Evolutionary conservation across 2,329 filamentous ascomycete genomes (phyloP), one percentile per base, ranked within the genome.

Genomic region (Sarocladium brachiariae): DNA sequence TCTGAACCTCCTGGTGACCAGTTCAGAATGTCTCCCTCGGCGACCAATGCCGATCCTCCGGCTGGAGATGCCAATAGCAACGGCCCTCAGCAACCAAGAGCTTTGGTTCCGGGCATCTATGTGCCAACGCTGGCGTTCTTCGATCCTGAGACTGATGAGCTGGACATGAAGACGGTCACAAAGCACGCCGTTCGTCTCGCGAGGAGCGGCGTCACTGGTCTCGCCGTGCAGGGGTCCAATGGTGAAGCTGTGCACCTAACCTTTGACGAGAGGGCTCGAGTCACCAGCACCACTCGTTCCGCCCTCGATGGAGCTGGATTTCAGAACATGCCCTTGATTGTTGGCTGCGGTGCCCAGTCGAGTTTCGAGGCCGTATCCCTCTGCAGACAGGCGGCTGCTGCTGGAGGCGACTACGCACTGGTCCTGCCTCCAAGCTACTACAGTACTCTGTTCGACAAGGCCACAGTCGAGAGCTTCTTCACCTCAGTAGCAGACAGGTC

Each of bases 161-260:
- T 89, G 51, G 86, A 89, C 61, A 72, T 77, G 11, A 67, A 71
- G 31, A 78, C 81, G 34, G 82, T 83, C 10, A 21, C 52, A 46
- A 75, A 71, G 49, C 73, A 79, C 62, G 81, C 85, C 33, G 77
- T 87, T 49, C 80, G 83, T 59, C 80, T 92, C n/a, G 87, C 86
- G 43, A 75, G 82, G 59, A 80, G 84, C 24, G 87, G 87, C 55
- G 80, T 91, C 37, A 78, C 83, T 14, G 86, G 87, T 18, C 75
- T 92, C 43, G 84, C 86, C 46, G 87, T 84, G 10, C 87, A 90
- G 64, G 87, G 87, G 43, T 89, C 84, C 62, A 92, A 92, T 62
- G 87, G 87, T 59, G 88, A 93, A 71, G 87, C 88, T 7, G 86
- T 90, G 11, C 87, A 90, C 61, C 76, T 92, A 30, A 82, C 83